Evolutionary conservation across 129 eudicot species (phyloP).

Genomic region (Lactuca saligna): DNA sequence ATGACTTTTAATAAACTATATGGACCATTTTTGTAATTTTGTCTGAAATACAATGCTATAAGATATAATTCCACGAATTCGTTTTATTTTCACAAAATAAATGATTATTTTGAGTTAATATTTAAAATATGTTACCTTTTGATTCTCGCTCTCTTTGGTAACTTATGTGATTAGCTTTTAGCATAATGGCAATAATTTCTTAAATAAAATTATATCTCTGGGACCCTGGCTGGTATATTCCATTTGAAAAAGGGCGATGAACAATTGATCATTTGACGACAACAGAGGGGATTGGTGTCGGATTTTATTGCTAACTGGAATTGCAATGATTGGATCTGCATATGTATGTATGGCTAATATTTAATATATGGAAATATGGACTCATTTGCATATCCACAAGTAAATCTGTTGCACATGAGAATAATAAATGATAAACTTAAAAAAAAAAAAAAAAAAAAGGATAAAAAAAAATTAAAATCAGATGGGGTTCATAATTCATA

Average conservation of each 20-base stretch:
- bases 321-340: constrained; percentile 22
- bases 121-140: too few species aligned
- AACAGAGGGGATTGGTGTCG: constrained; percentile 31
- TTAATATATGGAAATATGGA: not conserved
- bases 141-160: too few species aligned
- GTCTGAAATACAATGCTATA: too few species aligned
- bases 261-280: constrained; percentile 27
- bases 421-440: not conserved
- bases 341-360: not conserved
- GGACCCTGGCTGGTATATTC: constrained; percentile 20
- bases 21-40: too few species aligned
- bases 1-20: too few species aligned
- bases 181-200: too few species aligned
- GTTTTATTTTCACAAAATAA: too few species aligned
- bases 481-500: constrained; percentile 21
- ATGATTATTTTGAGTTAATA: too few species aligned
- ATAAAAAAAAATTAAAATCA: not conserved
- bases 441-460: not conserved
- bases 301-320: constrained; percentile 8
- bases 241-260: constrained; percentile 21
- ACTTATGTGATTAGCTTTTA: too few species aligned
- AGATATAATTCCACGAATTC: too few species aligned
- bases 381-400: not conserved
- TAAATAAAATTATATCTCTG: constrained; percentile 16
- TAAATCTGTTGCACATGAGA: constrained; percentile 11